Base-by-base conservation (phyloP, 352 stramenopile species). In the Discostella stelligera region DNA sequence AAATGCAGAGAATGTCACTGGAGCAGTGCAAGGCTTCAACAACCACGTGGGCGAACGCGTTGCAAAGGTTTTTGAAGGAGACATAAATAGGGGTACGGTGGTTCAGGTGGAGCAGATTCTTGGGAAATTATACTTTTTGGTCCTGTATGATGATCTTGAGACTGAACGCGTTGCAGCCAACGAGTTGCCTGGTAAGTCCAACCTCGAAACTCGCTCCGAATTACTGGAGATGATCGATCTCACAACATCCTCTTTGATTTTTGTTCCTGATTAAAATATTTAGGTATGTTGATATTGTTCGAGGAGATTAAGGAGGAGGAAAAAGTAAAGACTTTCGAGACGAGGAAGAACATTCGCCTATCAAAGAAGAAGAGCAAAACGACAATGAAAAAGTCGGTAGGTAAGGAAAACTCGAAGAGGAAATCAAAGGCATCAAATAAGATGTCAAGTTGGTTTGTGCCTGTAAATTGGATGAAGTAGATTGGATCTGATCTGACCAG, bases 81-180 rank as follows among this genome's bases (percentile, higher is more conserved):
- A 80, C 58, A 65, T 83, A 46, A 80, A 66, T 55, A 71, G 79
- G 58, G 74, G 79, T 4, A 61, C 39, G 18, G 69, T 83, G 30
- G 23, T 27, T 13, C 37, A 60, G 32, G 32, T 74, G 11, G 59
- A 74, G 61, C 41, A 77, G 9, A 5, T 62, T 11, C 64, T 70
- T 21, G 68, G 56, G 50, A 20, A 48, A 23, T 53, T 32, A 14
- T 44, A 59, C 14, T 85, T 74, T 54, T 50, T 53, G 11, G 79
- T 84, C 44, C 46, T 60, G 4, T 85, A 85, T 67, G 78, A 85
- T 64, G 78, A 85, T 74, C 66, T 67, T 39, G 78, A 85, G 54
- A 44, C 10, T 14, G 78, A 85, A 50, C 67, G 82, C 52, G 67
- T 79, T 53, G n/a, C 23, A 18, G 18, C 14, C 6, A 18, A 61